Percentiles rank a stretch among this genome's conserved stretches.
phyloP scores from a whole-genome alignment of 2,329 filamentous ascomycete species.

The Aspergillus tanneri region DNA sequence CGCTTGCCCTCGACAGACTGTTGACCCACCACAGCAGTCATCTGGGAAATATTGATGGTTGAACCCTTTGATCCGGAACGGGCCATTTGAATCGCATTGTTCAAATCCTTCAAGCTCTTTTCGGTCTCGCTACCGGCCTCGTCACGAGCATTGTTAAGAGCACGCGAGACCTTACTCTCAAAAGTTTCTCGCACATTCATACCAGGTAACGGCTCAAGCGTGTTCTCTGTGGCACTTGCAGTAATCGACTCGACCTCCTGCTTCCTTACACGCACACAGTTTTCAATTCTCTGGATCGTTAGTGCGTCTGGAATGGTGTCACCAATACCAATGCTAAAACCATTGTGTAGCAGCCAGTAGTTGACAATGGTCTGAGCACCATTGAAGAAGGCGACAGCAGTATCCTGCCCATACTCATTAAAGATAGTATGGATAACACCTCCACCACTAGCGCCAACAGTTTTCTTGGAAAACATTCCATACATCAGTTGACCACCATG shows the following conservation, averaged over 20 bases:
- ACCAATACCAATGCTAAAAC: slow-evolving; percentile 97
- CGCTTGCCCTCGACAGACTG: slow-evolving; percentile 98
- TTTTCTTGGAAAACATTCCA: slow-evolving; percentile 89
- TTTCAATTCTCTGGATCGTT: slow-evolving; percentile 82
- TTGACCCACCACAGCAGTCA: slow-evolving; percentile 96
- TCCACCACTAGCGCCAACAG: slow-evolving; percentile 81
- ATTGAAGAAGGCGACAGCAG: slow-evolving; percentile 93
- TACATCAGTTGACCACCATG: slow-evolving; percentile 87
- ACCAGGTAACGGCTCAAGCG: slow-evolving; percentile 88
- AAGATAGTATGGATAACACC: slow-evolving; percentile 95
- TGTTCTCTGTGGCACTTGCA: slow-evolving; percentile 74
- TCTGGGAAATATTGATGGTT: slow-evolving; percentile 98
- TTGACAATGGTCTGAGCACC: slow-evolving; percentile 91
- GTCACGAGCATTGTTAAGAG: slow-evolving; percentile 92
- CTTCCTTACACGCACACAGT: slow-evolving; percentile 79
- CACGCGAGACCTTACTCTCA: slow-evolving; percentile 93
- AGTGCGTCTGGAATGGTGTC: slow-evolving; percentile 89
- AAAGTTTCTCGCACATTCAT: slow-evolving; percentile 99
- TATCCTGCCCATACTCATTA: slow-evolving; percentile 85
- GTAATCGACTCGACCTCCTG: slow-evolving; percentile 74
- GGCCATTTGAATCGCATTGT: slow-evolving; percentile 97
- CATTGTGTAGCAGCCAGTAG: slow-evolving; percentile 95
- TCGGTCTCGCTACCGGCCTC: slow-evolving; percentile 90
- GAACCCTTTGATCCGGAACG: slow-evolving; percentile 97
- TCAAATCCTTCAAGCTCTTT: slow-evolving; percentile 88